Evolutionary conservation across 352 stramenopile genomes (phyloP).

Genomic region (Peronospora tabacina): DNA sequence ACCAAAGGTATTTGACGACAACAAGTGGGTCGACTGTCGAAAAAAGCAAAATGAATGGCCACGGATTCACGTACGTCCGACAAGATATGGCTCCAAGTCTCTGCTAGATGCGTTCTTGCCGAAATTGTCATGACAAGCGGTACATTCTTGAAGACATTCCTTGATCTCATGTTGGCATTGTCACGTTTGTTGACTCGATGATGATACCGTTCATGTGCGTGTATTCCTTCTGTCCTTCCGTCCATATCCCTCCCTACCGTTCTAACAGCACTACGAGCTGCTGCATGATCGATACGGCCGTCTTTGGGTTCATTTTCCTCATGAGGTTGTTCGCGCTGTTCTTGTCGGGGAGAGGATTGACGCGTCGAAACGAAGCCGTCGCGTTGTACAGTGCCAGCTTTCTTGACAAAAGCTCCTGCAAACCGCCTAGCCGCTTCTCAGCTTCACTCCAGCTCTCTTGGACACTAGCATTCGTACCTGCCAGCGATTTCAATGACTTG

Average conservation of each 20-base stretch:
- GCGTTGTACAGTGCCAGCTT: slow-evolving; percentile 54
- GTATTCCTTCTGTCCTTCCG: too few relatives aligned
- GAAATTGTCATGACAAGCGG: too few relatives aligned
- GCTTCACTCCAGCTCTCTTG: slow-evolving; percentile 47
- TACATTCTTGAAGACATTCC: too few relatives aligned
- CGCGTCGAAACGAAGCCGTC: slow-evolving; percentile 27
- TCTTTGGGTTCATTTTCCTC: slow-evolving; percentile 66
- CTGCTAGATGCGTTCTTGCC: too few relatives aligned
- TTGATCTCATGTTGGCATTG: too few relatives aligned
- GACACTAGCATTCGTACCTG: slow-evolving; percentile 11
- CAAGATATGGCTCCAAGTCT: too few relatives aligned
- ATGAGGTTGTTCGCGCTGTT: slow-evolving; percentile 33
- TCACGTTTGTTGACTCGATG: too few relatives aligned
- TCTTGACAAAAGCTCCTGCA: slow-evolving; percentile 48
- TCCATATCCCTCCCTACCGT: too few relatives aligned
- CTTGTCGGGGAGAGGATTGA: slow-evolving; percentile 25
- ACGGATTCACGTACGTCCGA: too few relatives aligned
- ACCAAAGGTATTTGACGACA: not conserved
- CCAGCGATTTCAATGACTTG: slow-evolving; percentile 21
- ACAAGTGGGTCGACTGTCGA: too few relatives aligned
- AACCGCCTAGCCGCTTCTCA: slow-evolving; percentile 36
- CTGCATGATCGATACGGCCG: slow-evolving; percentile 41
- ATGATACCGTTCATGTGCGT: too few relatives aligned
- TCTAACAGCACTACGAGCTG: slow-evolving; percentile 43
- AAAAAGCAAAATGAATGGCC: too few relatives aligned